Conservation (phyloP, 164 flowering plant genomes). For the Pachysandra terminalis region DNA sequence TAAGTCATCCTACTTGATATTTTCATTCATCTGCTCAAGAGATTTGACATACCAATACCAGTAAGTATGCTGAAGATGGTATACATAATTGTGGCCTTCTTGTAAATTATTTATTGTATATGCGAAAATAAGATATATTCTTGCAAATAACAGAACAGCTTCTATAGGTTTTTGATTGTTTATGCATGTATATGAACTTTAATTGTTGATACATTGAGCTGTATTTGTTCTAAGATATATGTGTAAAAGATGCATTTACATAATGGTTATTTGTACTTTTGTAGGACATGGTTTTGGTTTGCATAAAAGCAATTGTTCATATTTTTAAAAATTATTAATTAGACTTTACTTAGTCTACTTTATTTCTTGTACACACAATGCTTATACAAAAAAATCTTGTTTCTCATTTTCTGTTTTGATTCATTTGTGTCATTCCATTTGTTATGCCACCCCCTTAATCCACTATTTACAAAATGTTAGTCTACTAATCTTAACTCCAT, state of each 20-base stretch:
- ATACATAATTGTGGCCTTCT: neutral
- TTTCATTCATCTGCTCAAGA: neutral
- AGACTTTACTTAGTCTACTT: neutral
- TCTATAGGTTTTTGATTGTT: neutral
- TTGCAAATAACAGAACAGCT: neutral
- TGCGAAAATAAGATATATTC: neutral
- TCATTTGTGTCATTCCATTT: neutral
- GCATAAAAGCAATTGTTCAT: neutral
- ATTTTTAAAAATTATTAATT: no score
- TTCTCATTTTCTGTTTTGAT: neutral
- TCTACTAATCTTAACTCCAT: no score
- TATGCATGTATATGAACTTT: neutral
- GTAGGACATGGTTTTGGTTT: neutral
- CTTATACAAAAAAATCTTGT: no score
- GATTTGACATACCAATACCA: neutral
- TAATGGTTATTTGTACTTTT: no score
- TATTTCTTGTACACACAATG: neutral
- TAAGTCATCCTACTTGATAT: neutral
- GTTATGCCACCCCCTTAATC: neutral
- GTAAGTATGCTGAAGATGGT: neutral
- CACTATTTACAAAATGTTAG: neutral
- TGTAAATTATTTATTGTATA: no score
- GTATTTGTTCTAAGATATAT: neutral
- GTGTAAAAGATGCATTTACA: neutral
- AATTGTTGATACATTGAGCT: neutral